Evolutionary conservation across 805 yeast species (phyloP).

Genomic region (Candida vartiovaarae): DNA sequence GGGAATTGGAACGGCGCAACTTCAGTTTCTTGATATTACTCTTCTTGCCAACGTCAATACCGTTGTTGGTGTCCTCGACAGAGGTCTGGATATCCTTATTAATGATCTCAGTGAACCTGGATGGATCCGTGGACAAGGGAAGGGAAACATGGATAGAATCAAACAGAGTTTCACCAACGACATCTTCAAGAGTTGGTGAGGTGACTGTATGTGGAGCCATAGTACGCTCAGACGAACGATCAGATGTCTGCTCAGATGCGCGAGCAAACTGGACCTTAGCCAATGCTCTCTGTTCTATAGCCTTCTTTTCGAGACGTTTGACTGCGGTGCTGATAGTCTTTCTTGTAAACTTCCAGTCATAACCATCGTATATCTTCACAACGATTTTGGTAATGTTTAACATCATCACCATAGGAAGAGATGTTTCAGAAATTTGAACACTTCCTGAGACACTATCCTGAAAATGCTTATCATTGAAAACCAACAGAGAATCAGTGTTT

Average conservation of each 20-base stretch:
- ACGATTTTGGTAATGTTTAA: constrained; percentile 31
- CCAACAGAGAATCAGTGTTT: constrained; percentile 15
- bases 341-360: constrained; percentile 82
- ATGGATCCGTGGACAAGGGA: constrained; percentile 40
- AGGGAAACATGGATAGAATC: constrained; percentile 72
- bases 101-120: constrained; percentile 42
- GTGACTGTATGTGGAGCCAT: not conserved
- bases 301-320: constrained; percentile 48
- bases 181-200: constrained; percentile 10
- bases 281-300: constrained; percentile 19
- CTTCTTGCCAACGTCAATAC: constrained; percentile 22
- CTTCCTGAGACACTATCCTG: constrained; percentile 2
- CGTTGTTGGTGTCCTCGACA: constrained; percentile 4
- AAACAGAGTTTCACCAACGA: constrained; percentile 59
- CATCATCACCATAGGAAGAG: constrained; percentile 13
- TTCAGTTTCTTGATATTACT: constrained; percentile 36
- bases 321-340: constrained; percentile 59
- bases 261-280: constrained; percentile 2
- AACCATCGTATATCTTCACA: constrained; percentile 75
- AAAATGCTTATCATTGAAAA: constrained; percentile 23
- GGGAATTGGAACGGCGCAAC: constrained; percentile 55
- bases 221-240: no score
- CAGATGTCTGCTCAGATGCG: not conserved
- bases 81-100: constrained; percentile 39
- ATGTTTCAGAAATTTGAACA: constrained; percentile 1